These are phyloP conservation scores for Nakazawaea ishiwadae DNA, from an alignment of 805 yeast genomes.

Conservation along the genomic window DNA sequence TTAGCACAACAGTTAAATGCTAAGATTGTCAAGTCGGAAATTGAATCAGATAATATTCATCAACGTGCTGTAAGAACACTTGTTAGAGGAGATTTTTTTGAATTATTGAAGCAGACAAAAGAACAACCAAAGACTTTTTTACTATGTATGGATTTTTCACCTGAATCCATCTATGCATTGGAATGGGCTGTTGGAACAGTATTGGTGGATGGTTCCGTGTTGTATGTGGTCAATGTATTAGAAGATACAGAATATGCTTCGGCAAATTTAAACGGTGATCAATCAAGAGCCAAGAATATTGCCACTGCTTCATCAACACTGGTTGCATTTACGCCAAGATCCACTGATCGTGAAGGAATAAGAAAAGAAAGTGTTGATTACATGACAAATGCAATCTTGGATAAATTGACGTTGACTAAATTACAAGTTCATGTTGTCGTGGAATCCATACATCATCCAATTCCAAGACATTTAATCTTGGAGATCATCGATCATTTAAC, in stretches of 20 bases:
- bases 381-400: slow-evolving; percentile 33
- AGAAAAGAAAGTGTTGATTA: slow-evolving; percentile 38
- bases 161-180: slow-evolving; percentile 77
- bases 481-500: slow-evolving; percentile 66
- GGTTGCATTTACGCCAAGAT: slow-evolving; percentile 8
- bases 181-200: slow-evolving; percentile 89
- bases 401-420: slow-evolving; percentile 57
- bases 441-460: slow-evolving; percentile 72
- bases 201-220: slow-evolving; percentile 74
- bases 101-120: slow-evolving; percentile 25
- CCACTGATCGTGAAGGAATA: slow-evolving; percentile 27
- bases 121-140: slow-evolving; percentile 52
- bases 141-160: slow-evolving; percentile 76
- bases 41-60: slow-evolving; percentile 46
- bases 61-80: slow-evolving; percentile 65
- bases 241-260: slow-evolving; percentile 37
- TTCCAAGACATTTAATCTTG: slow-evolving; percentile 65
- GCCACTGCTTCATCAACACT: slow-evolving; percentile 11
- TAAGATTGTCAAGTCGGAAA: slow-evolving; percentile 48
- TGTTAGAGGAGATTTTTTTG: slow-evolving; percentile 64
- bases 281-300: slow-evolving; percentile 12
- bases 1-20: slow-evolving; percentile 51
- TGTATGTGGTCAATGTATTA: slow-evolving; percentile 63
- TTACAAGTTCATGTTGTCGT: slow-evolving; percentile 69
- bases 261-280: slow-evolving; percentile 31